These are phyloP conservation scores for Wallacemonas rigidus DNA, from an alignment of 208 protist genomes.

Conservation along the genomic window DNA sequence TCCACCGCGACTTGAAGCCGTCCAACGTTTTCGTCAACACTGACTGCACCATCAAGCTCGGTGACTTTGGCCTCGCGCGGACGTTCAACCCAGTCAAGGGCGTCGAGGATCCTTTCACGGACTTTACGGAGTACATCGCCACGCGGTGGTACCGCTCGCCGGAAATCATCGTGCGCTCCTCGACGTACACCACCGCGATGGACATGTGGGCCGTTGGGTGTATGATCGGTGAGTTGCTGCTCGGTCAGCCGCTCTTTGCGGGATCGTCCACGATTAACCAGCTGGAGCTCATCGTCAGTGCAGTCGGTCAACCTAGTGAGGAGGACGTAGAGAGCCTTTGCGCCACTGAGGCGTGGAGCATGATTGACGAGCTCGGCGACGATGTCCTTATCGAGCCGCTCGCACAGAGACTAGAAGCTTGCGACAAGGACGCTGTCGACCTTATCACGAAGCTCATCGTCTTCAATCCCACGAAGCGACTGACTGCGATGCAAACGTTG, in stretches of 20 bases:
- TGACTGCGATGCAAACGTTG: slow-evolving; percentile 85
- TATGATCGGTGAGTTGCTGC: slow-evolving; percentile 95
- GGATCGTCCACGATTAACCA: slow-evolving; percentile 97
- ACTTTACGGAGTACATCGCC: slow-evolving; percentile 96
- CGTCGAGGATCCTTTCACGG: slow-evolving; percentile 45
- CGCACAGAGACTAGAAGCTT: slow-evolving; percentile 68
- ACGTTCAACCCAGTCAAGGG: slow-evolving; percentile 48
- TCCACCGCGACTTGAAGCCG: slow-evolving; percentile 95
- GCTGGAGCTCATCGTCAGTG: slow-evolving; percentile 92
- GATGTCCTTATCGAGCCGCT: slow-evolving; percentile 45
- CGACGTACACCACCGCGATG: slow-evolving; percentile 95
- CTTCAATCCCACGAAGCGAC: slow-evolving; percentile 85
- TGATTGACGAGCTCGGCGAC: slow-evolving; percentile 82
- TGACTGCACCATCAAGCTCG: slow-evolving; percentile 94
- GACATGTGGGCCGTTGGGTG: slow-evolving; percentile 99
- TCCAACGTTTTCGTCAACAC: slow-evolving; percentile 92
- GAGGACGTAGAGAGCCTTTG: slow-evolving; percentile 91
- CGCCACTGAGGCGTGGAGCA: slow-evolving; percentile 84
- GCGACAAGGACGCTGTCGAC: slow-evolving; percentile 80
- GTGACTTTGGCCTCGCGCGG: slow-evolving; percentile 98
- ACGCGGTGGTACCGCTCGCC: slow-evolving; percentile 98
- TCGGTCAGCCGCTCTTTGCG: slow-evolving; percentile 93
- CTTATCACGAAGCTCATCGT: slow-evolving; percentile 84
- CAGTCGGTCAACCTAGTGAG: slow-evolving; percentile 82
- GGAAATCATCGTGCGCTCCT: slow-evolving; percentile 96